These are phyloP conservation scores for Aureobasidium sp. DNA, from an alignment of 2,329 filamentous ascomycete genomes.

Conservation along the genomic window DNA sequence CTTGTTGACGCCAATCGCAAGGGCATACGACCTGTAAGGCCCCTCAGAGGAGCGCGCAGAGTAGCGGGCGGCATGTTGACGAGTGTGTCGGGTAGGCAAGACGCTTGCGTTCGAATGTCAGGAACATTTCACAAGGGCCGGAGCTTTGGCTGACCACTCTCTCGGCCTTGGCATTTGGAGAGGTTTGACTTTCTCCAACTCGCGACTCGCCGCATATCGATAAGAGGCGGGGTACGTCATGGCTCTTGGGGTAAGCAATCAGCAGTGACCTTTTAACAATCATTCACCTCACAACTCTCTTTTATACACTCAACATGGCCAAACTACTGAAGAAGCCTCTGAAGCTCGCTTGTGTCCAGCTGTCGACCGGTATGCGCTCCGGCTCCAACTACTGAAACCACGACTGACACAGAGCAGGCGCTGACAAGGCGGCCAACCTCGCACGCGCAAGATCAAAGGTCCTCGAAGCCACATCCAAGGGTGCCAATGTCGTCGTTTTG, in stretches of 20 bases:
- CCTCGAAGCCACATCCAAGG: constrained; percentile 65
- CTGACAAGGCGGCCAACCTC: constrained; percentile 83
- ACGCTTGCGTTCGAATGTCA: not conserved
- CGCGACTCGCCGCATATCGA: not conserved
- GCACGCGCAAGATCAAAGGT: constrained; percentile 73
- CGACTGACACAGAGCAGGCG: constrained; percentile 21
- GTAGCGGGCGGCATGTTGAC: not conserved
- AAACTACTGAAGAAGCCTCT: constrained; percentile 65
- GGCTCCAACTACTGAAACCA: not conserved
- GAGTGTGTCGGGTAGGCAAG: not conserved
- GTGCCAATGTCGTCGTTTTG: constrained; percentile 81
- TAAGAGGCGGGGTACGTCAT: constrained; percentile 2
- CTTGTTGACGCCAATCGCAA: not conserved
- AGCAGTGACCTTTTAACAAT: not conserved
- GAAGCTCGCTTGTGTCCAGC: constrained; percentile 74
- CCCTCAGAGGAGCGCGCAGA: not conserved
- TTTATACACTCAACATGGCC: constrained; percentile 34
- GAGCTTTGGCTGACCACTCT: not conserved
- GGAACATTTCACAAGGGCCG: not conserved
- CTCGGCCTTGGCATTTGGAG: not conserved
- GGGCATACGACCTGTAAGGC: not conserved
- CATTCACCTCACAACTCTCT: not conserved
- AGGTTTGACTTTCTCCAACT: not conserved
- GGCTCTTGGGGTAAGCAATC: not conserved
- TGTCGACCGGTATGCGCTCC: constrained; percentile 55